A percentile compares a stretch with the other conserved stretches of the same genome.
Conservation (phyloP, 306 rosid species). For the Lupinus albus region DNA sequence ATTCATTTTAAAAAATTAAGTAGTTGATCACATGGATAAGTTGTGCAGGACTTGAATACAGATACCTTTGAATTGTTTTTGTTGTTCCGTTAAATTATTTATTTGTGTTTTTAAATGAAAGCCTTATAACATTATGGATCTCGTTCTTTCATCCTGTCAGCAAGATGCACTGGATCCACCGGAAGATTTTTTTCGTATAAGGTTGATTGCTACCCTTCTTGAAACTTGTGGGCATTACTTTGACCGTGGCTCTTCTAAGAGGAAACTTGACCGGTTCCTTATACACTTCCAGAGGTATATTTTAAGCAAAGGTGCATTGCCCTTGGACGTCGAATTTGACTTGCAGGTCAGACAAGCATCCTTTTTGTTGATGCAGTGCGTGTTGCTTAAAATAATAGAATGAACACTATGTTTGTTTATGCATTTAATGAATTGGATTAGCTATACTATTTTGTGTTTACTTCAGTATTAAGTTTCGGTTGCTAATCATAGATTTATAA, state of each 20-base stretch:
- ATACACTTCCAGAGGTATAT: conserved; percentile 86
- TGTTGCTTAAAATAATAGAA: not conserved
- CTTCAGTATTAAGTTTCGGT: conserved; percentile 3
- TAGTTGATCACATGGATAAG: not conserved
- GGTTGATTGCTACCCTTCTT: conserved; percentile 92
- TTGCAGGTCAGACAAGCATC: conserved; percentile 70
- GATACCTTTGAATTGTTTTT: not conserved
- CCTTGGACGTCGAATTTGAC: conserved; percentile 92
- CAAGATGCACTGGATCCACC: conserved; percentile 92
- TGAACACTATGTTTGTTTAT: conserved; percentile 19
- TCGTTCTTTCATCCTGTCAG: conserved; percentile 53
- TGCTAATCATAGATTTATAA: conserved; percentile 1
- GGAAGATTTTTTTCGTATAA: conserved; percentile 93
- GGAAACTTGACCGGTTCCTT: conserved; percentile 88
- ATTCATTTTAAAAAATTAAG: not conserved
- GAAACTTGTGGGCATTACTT: conserved; percentile 99
- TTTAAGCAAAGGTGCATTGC: conserved; percentile 86
- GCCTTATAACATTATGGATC: conserved; percentile 34
- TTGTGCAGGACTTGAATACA: not conserved
- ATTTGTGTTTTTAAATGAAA: conserved; percentile 15
- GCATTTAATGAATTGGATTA: conserved; percentile 27
- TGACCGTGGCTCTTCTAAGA: conserved; percentile 96
- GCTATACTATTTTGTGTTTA: conserved; percentile 15
- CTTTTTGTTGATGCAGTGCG: not conserved
- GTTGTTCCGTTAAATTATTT: conserved; percentile 4